phyloP scores from a whole-genome alignment of 2,329 filamentous ascomycete genomes.

The Venturia oleaginea region DNA sequence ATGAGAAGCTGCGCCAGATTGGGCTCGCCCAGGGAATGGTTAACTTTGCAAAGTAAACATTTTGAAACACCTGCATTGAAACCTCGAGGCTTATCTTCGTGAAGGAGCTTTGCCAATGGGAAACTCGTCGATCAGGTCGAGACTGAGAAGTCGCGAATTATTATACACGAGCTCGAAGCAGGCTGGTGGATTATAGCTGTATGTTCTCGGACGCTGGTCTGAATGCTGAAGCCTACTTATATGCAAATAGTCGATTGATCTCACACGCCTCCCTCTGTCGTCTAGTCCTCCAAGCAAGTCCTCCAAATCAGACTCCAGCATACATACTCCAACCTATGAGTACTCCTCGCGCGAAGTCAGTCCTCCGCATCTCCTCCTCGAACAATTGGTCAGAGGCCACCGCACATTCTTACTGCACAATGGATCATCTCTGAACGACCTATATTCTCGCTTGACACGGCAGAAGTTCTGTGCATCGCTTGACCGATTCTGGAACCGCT shows the following conservation, averaged over 20 bases:
- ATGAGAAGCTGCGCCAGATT: conserved; percentile 84
- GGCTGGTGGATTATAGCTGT: conserved; percentile 93
- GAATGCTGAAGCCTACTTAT: background rate
- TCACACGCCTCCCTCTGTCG: conserved; percentile 59
- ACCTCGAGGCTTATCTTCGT: conserved; percentile 35
- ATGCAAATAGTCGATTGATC: conserved; percentile 58
- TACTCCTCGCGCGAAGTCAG: conserved; percentile 89
- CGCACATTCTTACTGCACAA: conserved; percentile 82
- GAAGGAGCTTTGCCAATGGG: conserved; percentile 64
- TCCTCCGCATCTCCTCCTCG: conserved; percentile 64
- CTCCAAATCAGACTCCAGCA: background rate
- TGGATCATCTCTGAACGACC: conserved; percentile 58
- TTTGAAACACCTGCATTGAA: background rate
- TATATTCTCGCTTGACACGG: conserved; percentile 52
- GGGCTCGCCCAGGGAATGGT: conserved; percentile 96
- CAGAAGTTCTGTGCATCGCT: conserved; percentile 63
- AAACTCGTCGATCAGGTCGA: conserved; percentile 75
- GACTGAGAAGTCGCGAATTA: conserved; percentile 77
- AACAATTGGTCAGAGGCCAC: conserved; percentile 77
- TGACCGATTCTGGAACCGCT: conserved; percentile 71
- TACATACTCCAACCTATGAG: conserved; percentile 43
- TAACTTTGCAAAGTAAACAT: conserved; percentile 59
- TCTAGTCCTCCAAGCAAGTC: conserved; percentile 26
- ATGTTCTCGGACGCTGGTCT: background rate
- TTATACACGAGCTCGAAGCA: conserved; percentile 77